Base-by-base conservation (phyloP, 2,329 filamentous ascomycete genomes). In the Neurospora sp. region DNA sequence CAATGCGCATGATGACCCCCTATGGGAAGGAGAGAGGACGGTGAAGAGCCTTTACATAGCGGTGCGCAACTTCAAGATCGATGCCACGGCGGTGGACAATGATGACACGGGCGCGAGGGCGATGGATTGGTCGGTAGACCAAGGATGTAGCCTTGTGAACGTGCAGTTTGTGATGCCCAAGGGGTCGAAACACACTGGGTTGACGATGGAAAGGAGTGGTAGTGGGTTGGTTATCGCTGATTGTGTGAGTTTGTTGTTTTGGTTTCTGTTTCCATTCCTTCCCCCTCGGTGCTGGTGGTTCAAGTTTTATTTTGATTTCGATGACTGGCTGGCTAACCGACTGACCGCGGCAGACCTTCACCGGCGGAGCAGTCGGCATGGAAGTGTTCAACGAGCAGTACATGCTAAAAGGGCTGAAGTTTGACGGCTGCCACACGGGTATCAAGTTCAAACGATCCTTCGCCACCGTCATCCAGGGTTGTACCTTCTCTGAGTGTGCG, bases 191-290 rank as follows among this genome's bases (percentile, higher is more conserved):
- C 80, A 82, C 66, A 74, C 77, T 4, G 80, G 80, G 1, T 71
- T 82, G 39, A 76, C 77, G 15, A 79, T 79, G 70, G 78, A 77
- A 36, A 75, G 80, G 41, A 78, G 79, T 10, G 79, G 78, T 36
- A 78, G 77, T 2, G 75, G 77, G 2, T 74, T 76, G 10, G 73
- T 78, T 46, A 78, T 80, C 41, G 75, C 76, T 62, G 78, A 80
- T 68, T 69, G 70, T 67, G 72, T 72, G 40, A 66, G 66, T 43
- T 41, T 12, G 10, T 28, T 15, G 4, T 19, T 46, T 23, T 65
- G 17, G 67, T 66, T 33, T 19, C 19, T 66, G 11, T 68, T 23
- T 28, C 37, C 52, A 12, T 68, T 40, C 15, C 36, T 38, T 4
- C 6, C 11, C 52, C 17, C 8, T 15, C 12, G 52, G n/a, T 12